Evolutionary conservation across 306 rosid species (phyloP), one percentile per base, ranked within the genome.

Genomic region (Cajanus cajan): DNA sequence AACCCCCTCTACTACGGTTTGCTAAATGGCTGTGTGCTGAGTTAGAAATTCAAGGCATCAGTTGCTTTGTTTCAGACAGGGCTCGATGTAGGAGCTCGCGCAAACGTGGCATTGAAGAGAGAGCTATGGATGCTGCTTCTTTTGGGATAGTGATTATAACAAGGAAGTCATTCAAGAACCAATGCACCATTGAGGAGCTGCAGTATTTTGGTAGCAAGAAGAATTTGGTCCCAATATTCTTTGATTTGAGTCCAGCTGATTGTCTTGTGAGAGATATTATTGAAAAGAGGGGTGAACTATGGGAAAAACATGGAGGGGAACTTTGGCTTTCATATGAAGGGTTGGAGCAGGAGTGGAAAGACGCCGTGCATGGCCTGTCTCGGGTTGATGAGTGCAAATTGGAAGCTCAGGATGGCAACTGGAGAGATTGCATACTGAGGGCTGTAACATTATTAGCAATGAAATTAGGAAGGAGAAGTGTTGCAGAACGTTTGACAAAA

Each of bases 251-350:
- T 77, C 89, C 95, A 12, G 88, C 84, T 5, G 93, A 91, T 86
- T 91, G 97, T 81, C 90, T 93, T 81, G 91, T 88, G 25, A 86
- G 98, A 87, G 98, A 93, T 79, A 90, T 93, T 55, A 86, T 91
- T 62, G 98, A 93, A 87, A 91, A 80, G 90, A 90, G 97, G 83
- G 98, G 98, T 76, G 98, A 93, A 81, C 50, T 90, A 77, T 93
- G 95, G 98, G 98, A 88, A 68, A 90, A 87, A 65, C 83, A 85
- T 83, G 98, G 98, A 47, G 98, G 98, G 51, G 90, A 93, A 69
- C 78, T 93, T 41, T 93, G 98, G 98, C 76, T 80, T 76, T 48
- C 62, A 48, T 93, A 93, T 77, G 98, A 94, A 73, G 98, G 98
- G 19, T 65, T 87, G 71, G 95, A 93, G 76, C 88, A 86, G 73